A percentile compares a stretch with the other conserved stretches of the same genome.
Evolutionary conservation across 2,329 filamentous ascomycete species (phyloP).

Genomic region (Fusarium succisae): DNA sequence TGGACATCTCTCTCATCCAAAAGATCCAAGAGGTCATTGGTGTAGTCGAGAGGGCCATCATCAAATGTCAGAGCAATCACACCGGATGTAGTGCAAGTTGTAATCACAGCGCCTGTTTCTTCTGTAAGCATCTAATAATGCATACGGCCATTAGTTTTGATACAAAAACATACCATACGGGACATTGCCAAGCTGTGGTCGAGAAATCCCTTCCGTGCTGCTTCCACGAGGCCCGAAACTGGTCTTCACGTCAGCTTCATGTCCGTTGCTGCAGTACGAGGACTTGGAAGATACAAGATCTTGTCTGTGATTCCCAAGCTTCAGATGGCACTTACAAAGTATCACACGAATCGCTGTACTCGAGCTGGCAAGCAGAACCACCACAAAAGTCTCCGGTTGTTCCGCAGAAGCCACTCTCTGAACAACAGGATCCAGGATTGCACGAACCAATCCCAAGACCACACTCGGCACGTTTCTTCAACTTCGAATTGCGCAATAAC

Average conservation of each 20-base stretch:
- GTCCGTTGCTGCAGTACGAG: background rate
- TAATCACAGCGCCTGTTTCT: conserved; percentile 47
- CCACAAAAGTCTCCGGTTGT: conserved; percentile 47
- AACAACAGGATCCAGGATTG: conserved; percentile 48
- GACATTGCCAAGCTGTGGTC: conserved; percentile 47
- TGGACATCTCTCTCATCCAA: conserved; percentile 45
- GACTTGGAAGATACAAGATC: background rate
- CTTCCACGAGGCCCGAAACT: conserved; percentile 47
- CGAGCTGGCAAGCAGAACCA: conserved; percentile 52
- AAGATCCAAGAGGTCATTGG: conserved; percentile 52
- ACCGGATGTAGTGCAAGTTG: conserved; percentile 47
- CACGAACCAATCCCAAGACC: conserved; percentile 50
- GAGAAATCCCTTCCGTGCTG: conserved; percentile 45
- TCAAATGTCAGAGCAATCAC: conserved; percentile 58
- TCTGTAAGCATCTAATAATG: conserved; percentile 30
- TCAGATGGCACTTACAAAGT: conserved; percentile 49
- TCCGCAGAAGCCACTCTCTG: conserved; percentile 51
- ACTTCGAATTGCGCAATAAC: conserved; percentile 14
- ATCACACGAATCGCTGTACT: conserved; percentile 53
- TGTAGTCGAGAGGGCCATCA: conserved; percentile 57
- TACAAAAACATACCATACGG: conserved; percentile 48
- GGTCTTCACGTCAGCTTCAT: conserved; percentile 18
- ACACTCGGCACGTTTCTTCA: conserved; percentile 44
- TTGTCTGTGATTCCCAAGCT: background rate
- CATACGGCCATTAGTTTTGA: background rate